A percentile compares a stretch with the other conserved stretches of the same genome.
phyloP scores from a whole-genome alignment of 441 rosid genomes.

The Raphanus hybrid region DNA sequence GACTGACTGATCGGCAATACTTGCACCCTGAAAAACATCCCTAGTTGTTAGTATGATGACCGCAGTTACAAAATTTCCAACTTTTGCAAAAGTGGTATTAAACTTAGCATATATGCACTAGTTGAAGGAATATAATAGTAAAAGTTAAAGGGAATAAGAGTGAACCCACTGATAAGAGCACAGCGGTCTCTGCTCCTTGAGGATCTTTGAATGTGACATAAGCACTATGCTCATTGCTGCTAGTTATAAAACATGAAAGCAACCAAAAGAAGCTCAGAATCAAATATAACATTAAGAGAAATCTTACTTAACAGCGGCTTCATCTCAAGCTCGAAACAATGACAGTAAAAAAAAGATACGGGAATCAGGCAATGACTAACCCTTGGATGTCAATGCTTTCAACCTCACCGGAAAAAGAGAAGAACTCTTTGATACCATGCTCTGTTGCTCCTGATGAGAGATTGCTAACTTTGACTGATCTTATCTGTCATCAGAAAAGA shows the following conservation, averaged over 20 bases:
- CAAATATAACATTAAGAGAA: too few species aligned
- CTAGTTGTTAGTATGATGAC: too few species aligned
- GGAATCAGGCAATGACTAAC: background rate
- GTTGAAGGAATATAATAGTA: too few species aligned
- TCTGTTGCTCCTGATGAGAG: slow-evolving; percentile 63
- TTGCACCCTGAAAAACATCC: slow-evolving; percentile 53
- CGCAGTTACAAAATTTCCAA: too few species aligned
- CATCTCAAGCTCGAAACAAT: background rate
- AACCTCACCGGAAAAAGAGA: slow-evolving; percentile 77
- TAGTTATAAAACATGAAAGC: slow-evolving; percentile 4
- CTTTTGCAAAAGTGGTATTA: background rate
- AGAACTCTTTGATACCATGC: slow-evolving; percentile 64
- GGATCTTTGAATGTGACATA: slow-evolving; percentile 39
- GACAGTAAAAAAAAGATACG: too few species aligned
- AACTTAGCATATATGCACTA: too few species aligned
- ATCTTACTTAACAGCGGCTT: too few species aligned
- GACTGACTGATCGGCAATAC: slow-evolving; percentile 61
- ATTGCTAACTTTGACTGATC: slow-evolving; percentile 62
- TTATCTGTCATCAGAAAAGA: slow-evolving; percentile 39
- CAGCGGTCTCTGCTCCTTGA: too few species aligned
- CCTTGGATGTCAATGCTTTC: slow-evolving; percentile 50
- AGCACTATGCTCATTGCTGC: slow-evolving; percentile 48
- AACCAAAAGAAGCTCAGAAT: background rate
- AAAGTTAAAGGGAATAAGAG: too few species aligned
- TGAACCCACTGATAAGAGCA: too few species aligned